Evolutionary conservation across 306 rosid species (phyloP), one percentile per base, ranked within the genome.

Genomic region (Clitoria ternatea): DNA sequence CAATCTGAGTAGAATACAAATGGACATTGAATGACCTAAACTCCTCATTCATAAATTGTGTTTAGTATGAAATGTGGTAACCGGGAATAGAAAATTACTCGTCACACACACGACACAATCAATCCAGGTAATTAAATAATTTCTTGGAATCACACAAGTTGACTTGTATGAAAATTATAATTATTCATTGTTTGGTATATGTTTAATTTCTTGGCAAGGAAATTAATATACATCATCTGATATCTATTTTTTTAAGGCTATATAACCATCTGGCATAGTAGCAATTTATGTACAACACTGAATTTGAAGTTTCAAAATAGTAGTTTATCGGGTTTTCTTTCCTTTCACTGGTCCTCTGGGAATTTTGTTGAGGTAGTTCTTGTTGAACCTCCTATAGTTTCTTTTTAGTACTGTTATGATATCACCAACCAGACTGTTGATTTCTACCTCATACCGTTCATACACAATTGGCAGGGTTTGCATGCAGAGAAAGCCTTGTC

Each of bases 341-440:
- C 79, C 91, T 47, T 89, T 84, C 48, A 81, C 77, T 6, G 96
- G 85, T 22, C 92, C 96, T 83, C 96, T 85, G 14, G 98, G 98
- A 66, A 89, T 88, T 77, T 81, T 88, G 80, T 79, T 86, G 83
- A 89, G 88, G 56, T 83, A 84, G 64, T 72, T 84, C 45, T 79
- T 79, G 17, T 86, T 90, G 36, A 89, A 66, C 59, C 18, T 66
- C 61, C 64, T 61, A 53, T 85, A 89, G 2, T 72, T 79, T 74
- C 27, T 83, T 86, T 70, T 87, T 12, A 83, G 67, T 57, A 81
- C 71, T 63, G 42, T 24, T n/a, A 74, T 37, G 12, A 77, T 22
- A 23, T 73, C 75, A 3, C 84, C 83, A 18, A 79, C 81, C 19
- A 86, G 35, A 37, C 52, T 61, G 79, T 92, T 81, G 12, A 87